A percentile compares a stretch with the other conserved stretches of the same genome.
phyloP scores from a whole-genome alignment of 225 moss, liverwort and hornwort genomes.

The Thuidium tamariscinum region DNA sequence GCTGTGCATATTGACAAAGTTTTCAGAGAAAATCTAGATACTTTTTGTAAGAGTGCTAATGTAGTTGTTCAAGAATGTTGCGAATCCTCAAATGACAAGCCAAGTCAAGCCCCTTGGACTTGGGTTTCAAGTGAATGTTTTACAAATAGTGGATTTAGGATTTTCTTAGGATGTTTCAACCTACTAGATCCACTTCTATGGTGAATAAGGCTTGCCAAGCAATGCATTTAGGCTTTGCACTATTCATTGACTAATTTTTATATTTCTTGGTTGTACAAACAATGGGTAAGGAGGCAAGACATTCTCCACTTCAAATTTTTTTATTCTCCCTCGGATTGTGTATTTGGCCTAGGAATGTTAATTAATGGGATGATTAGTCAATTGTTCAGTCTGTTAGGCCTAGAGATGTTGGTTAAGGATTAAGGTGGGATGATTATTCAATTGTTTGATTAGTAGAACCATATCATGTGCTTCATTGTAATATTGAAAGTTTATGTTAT shows the following conservation, averaged over 20 bases:
- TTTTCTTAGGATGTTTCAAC: background rate
- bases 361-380: too few species aligned
- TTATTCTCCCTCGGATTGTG: too few species aligned
- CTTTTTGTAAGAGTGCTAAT: background rate
- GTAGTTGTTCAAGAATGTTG: background rate
- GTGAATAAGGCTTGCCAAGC: background rate
- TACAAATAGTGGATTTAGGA: background rate
- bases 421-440: background rate
- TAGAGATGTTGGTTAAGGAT: background rate
- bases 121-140: background rate
- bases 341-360: too few species aligned
- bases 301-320: too few species aligned
- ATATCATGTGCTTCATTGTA: background rate
- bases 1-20: background rate
- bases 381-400: accelerated
- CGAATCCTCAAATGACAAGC: accelerated
- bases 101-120: too few species aligned
- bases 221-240: background rate
- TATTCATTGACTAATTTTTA: background rate
- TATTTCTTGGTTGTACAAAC: too few species aligned
- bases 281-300: too few species aligned
- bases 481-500: background rate
- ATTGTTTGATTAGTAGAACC: background rate
- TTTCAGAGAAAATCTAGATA: background rate
- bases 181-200: background rate